Evolutionary conservation across 1,284 basidiomycete genomes (phyloP).

Genomic region (Volvariella surrecta): DNA sequence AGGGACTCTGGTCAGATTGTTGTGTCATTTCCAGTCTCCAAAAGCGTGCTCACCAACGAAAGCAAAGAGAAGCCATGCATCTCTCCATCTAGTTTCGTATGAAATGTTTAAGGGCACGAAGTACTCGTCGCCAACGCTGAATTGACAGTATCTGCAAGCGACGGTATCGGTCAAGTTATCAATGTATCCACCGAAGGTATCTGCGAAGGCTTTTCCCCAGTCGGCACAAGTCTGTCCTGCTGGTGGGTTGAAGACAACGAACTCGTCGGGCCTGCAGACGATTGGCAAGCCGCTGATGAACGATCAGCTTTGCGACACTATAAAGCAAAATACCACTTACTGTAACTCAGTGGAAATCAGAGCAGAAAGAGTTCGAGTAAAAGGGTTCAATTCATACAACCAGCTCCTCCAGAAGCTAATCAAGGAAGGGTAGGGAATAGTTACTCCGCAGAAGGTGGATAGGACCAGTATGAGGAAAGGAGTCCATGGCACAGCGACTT

Average conservation of each 20-base stretch:
- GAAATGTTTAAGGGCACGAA: constrained; percentile 61
- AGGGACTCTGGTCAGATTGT: constrained; percentile 3
- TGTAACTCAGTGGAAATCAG: constrained; percentile 79
- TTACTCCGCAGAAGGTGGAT: constrained; percentile 74
- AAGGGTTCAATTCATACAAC: constrained; percentile 65
- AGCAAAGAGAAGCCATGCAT: constrained; percentile 63
- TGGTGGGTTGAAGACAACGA: constrained; percentile 63
- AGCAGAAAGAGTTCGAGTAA: constrained; percentile 65
- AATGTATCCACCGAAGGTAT: constrained; percentile 67
- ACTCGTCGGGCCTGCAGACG: constrained; percentile 60
- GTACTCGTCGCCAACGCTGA: constrained; percentile 64
- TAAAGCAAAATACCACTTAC: constrained; percentile 23
- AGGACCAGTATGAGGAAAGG: constrained; percentile 69
- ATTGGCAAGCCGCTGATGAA: constrained; percentile 52
- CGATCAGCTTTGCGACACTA: constrained; percentile 9
- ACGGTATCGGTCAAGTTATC: constrained; percentile 57
- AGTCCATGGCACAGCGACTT: constrained; percentile 76
- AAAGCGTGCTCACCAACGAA: constrained; percentile 42
- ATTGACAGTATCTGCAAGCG: constrained; percentile 71
- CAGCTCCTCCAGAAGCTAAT: constrained; percentile 69
- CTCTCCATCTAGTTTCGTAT: constrained; percentile 63
- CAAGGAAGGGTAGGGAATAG: constrained; percentile 65
- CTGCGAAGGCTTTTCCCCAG: constrained; percentile 67
- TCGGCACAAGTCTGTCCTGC: constrained; percentile 62
- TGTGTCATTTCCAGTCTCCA: neutral